Evolutionary conservation across 805 yeast genomes (phyloP).

Genomic region (Nakazawaea holstii): DNA sequence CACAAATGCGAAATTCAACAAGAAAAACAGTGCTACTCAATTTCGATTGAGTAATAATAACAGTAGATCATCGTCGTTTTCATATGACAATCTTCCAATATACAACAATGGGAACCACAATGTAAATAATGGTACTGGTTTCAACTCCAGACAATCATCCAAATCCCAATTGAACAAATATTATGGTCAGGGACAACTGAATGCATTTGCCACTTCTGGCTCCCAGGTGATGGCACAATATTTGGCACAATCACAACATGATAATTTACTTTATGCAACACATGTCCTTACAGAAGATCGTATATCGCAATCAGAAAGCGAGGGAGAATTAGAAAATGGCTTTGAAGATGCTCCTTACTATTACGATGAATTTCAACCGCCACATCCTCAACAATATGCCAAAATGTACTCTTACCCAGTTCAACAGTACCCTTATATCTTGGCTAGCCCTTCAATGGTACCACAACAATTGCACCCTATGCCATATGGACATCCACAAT

Average conservation of each 20-base stretch:
- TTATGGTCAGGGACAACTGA: constrained; percentile 7
- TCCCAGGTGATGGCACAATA: constrained; percentile 77
- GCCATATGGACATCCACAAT: not conserved
- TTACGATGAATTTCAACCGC: constrained; percentile 1
- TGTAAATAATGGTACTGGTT: not conserved
- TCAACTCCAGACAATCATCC: constrained; percentile 9
- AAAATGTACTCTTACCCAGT: constrained; percentile 4
- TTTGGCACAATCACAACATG: constrained; percentile 66
- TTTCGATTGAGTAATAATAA: constrained; percentile 5
- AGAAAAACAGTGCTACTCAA: constrained; percentile 5
- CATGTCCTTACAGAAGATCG: constrained; percentile 13
- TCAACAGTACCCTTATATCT: constrained; percentile 1
- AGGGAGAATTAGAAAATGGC: not conserved
- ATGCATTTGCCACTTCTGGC: constrained; percentile 37
- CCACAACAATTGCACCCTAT: not conserved
- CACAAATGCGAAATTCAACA: not conserved
- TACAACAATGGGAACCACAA: not conserved
- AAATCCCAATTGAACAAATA: constrained; percentile 6
- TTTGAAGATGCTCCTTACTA: not conserved
- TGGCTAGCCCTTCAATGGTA: not conserved
- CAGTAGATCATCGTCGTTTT: constrained; percentile 10
- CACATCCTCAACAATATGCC: not conserved
- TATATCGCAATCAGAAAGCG: not conserved
- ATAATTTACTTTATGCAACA: constrained; percentile 41
- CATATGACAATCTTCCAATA: constrained; percentile 3